Evolutionary conservation across 331 rosid species (phyloP), one percentile per base, ranked within the genome.

Genomic region (Dryas integrifolia): DNA sequence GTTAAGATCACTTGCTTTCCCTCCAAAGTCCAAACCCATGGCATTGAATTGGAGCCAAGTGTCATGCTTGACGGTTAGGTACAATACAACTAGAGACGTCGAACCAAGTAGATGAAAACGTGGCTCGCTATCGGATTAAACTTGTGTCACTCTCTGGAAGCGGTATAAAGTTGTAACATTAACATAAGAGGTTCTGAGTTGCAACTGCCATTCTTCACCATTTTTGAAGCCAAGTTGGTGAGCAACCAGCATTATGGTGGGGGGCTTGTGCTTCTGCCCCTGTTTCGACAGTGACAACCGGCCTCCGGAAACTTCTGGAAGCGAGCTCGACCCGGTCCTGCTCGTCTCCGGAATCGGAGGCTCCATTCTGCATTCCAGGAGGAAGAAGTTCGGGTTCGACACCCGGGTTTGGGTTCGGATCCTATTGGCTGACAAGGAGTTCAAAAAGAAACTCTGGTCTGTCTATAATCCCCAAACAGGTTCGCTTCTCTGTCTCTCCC

Each of bases 321-420:
- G 35, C 4, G 74, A 87, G 49, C 87, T 82, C 8, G 96, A 94
- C 80, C 98, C 98, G 70, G 86, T 89, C 5, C 82, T 94, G 5
- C 96, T 94, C 16, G 81, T 94, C 14, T 79, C 97, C 68, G 97
- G 97, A 56, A 91, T 89, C 66, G 98, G 95, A 3, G 98, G 98
- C 56, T 94, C 98, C 84, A 88, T 94, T 77, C 76, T 94, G 15
- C 70, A 88, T 50, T 84, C 97, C 11, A 89, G 68, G 82, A 85
- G 74, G 18, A 86, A 84, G 77, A 80, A 68, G 57, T 79, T 86
- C 76, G 98, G 98, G n/a, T 71, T 88, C 15, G 75, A 89, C 72
- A 82, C 84, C 44, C 91, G 97, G 61, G 96, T 89, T 6, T 94
- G 98, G 98, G 88, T 94, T 9, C 83, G 98, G 59, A 64, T 94